Base-by-base conservation (phyloP, 1,284 basidiomycete genomes). In the Xerocomus minutiporus region DNA sequence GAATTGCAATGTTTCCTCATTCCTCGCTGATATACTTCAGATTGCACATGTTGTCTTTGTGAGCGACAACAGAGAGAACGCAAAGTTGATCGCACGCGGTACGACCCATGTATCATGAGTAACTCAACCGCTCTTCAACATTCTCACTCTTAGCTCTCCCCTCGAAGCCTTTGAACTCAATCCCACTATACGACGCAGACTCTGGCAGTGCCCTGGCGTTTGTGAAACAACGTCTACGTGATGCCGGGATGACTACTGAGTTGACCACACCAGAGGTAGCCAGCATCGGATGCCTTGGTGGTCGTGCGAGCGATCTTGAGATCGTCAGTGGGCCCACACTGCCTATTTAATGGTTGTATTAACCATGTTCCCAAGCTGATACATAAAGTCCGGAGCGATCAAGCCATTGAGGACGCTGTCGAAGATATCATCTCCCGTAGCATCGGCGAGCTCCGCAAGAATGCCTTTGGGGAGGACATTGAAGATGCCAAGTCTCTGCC, bases 41-140 rank as follows among this genome's bases (percentile, higher is more conserved):
- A 76, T 93, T 51, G 96, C 96, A 0, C 96, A 99, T 69, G 93
- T 97, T 39, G 77, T 99, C 45, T 85, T 98, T 42, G 77, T 95
- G 34, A 91, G 90, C 60, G 93, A 98, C 66, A 94, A 94, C 60
- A 82, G 89, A 25, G 92, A 94, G 59, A 89, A 93, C 50, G 79
- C 84, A 1, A 97, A 95, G 68, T 78, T 82, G 25, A 73, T 98
- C 8, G 84, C 91, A 0, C 88, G 87, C 77, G 86, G 88, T 87
- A 59, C 39, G 36, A 42, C 23, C 43, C 20, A 26, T 39, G 47
- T 23, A 40, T 20, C 31, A 20, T 2, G 1, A 29, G 15, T 13
- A 4, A 8, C 9, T 46, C 25, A 28, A 46, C n/a, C 23, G 11
- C 3, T 32, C 41, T 35, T 46, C 25, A 46, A 51, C 53, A 29